phyloP scores from a whole-genome alignment of 345 rosid species.

The Litchi chinensis region DNA sequence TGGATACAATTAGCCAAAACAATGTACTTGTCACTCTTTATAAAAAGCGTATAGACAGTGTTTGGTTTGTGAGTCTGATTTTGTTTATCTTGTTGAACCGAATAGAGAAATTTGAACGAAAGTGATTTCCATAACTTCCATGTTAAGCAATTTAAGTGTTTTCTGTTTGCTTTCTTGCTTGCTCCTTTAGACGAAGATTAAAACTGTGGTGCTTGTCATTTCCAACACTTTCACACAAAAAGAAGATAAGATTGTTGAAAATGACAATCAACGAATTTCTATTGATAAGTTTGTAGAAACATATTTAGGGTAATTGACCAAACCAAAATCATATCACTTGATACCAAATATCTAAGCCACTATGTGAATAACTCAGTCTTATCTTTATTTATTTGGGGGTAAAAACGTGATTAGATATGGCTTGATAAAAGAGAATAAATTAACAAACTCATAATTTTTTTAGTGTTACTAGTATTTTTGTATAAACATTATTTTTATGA shows the following conservation, averaged over 20 bases:
- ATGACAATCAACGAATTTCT: not conserved
- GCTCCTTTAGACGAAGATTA: not conserved
- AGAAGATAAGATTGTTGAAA: not conserved
- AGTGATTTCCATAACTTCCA: not conserved
- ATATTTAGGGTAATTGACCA: not conserved
- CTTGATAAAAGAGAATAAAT: no score
- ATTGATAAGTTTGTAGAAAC: not conserved
- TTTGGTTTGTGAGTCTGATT: slow-evolving; percentile 1
- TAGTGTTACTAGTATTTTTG: no score
- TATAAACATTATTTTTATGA: no score
- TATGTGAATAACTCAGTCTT: no score
- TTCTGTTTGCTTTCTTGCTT: not conserved
- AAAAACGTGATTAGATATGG: no score
- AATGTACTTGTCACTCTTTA: not conserved
- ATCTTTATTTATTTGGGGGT: no score
- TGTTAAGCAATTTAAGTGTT: not conserved
- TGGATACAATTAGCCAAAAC: not conserved
- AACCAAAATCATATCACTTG: not conserved
- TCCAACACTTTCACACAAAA: not conserved
- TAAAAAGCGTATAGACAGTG: not conserved
- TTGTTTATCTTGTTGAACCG: not conserved
- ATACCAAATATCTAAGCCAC: not conserved
- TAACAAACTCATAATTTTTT: no score
- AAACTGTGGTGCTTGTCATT: not conserved
- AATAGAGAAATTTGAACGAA: not conserved